These are phyloP conservation scores for Malus hybrid DNA, from an alignment of 331 rosid genomes.

Conservation along the genomic window DNA sequence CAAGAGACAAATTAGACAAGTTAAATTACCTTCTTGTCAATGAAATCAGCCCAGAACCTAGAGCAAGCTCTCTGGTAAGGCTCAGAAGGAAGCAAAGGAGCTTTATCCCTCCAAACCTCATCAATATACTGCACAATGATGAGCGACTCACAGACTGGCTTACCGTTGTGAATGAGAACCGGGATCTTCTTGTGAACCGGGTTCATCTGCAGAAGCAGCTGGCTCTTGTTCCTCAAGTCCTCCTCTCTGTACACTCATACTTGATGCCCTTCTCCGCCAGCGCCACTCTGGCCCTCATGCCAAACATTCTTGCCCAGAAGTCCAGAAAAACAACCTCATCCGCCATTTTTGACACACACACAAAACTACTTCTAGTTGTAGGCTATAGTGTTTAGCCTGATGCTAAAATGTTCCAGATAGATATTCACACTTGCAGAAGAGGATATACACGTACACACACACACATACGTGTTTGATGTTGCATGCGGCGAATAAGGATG, in stretches of 20 bases:
- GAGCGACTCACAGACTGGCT: conserved; percentile 20
- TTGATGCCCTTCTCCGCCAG: conserved; percentile 19
- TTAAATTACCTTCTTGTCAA: conserved; percentile 21
- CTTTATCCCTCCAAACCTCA: conserved; percentile 10
- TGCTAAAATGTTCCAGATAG: not conserved
- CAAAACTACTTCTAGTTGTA: not conserved
- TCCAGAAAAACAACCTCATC: conserved; percentile 17
- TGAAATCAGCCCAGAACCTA: conserved; percentile 21
- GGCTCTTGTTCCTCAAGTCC: conserved; percentile 14
- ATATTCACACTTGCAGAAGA: not conserved
- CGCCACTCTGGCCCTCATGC: conserved; percentile 15
- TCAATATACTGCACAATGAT: conserved; percentile 21
- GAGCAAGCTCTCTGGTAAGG: conserved; percentile 20
- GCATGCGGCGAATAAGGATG: too few species aligned
- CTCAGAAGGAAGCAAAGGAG: conserved; percentile 21
- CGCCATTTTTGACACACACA: conserved; percentile 8
- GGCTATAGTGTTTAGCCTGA: too few species aligned
- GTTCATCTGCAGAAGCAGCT: conserved; percentile 24
- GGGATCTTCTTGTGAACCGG: conserved; percentile 27
- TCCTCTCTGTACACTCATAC: conserved; percentile 10
- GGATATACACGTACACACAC: not conserved
- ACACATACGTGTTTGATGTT: too few species aligned
- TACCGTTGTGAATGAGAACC: not conserved
- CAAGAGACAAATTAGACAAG: not conserved
- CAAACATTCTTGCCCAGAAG: conserved; percentile 8